Percentiles rank a stretch among this genome's conserved stretches.
Evolutionary conservation across 805 yeast species (phyloP).

Genomic region (Candida krabiensis): DNA sequence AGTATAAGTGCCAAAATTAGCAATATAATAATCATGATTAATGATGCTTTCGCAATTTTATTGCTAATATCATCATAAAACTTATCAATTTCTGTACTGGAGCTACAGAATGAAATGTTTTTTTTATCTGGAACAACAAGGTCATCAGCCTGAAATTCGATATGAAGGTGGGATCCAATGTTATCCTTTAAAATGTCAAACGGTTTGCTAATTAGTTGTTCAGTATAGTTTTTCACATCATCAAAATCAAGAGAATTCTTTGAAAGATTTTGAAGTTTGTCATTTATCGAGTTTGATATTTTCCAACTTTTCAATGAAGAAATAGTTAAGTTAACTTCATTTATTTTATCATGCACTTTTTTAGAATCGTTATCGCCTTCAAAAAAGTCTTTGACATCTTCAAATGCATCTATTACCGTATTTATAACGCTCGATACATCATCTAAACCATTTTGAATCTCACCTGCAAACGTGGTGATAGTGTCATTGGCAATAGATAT

Average conservation of each 20-base stretch:
- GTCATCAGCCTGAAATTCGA: constrained; percentile 21
- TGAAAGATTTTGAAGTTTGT: constrained; percentile 51
- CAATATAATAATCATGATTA: constrained; percentile 40
- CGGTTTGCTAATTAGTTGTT: constrained; percentile 55
- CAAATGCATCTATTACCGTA: constrained; percentile 41
- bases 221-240: constrained; percentile 59
- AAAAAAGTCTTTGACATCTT: constrained; percentile 56
- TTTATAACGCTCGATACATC: constrained; percentile 61
- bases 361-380: constrained; percentile 40
- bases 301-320: constrained; percentile 52
- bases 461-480: constrained; percentile 51
- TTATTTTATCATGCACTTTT: constrained; percentile 35
- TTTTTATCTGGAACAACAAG: constrained; percentile 42
- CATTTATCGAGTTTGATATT: constrained; percentile 66
- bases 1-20: constrained; percentile 41
- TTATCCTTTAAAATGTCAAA: constrained; percentile 48
- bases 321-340: constrained; percentile 59
- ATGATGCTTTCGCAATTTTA: constrained; percentile 36
- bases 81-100: constrained; percentile 38
- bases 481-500: constrained; percentile 63
- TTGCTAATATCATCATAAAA: constrained; percentile 35
- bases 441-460: constrained; percentile 63
- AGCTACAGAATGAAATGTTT: constrained; percentile 39
- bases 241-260: constrained; percentile 64
- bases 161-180: constrained; percentile 29